Conservation (phyloP, 345 rosid genomes). For the Rhizophora mangle region DNA sequence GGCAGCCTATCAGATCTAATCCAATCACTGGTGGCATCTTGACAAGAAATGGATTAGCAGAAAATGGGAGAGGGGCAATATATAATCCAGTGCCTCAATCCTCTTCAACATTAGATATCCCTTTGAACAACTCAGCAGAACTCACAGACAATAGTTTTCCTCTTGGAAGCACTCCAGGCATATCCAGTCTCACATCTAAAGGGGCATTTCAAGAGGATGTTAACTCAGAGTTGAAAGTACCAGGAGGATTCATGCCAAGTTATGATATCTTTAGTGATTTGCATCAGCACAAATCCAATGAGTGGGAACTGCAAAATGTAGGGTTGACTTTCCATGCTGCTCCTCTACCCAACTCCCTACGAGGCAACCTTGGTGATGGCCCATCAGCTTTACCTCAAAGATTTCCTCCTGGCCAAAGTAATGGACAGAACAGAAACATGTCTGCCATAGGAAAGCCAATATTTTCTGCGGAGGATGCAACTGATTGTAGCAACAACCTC, state of each 20-base stretch:
- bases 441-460: slow-evolving; percentile 32
- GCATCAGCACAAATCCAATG: slow-evolving; percentile 56
- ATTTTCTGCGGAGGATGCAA: slow-evolving; percentile 32
- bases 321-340: slow-evolving; percentile 51
- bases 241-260: slow-evolving; percentile 46
- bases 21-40: slow-evolving; percentile 40
- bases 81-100: slow-evolving; percentile 48
- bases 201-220: slow-evolving; percentile 54
- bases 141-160: slow-evolving; percentile 51
- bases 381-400: slow-evolving; percentile 43
- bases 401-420: slow-evolving; percentile 50
- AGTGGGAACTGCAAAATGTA: slow-evolving; percentile 69
- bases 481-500: slow-evolving; percentile 28
- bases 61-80: slow-evolving; percentile 47
- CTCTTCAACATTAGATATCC: slow-evolving; percentile 44
- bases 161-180: slow-evolving; percentile 51
- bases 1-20: slow-evolving; percentile 54
- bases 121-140: slow-evolving; percentile 48
- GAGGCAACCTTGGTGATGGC: slow-evolving; percentile 34
- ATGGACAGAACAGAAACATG: slow-evolving; percentile 37
- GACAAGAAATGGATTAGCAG: slow-evolving; percentile 44
- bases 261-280: slow-evolving; percentile 58
- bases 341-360: slow-evolving; percentile 44
- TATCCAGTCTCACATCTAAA: slow-evolving; percentile 45
- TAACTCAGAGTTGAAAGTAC: slow-evolving; percentile 49